phyloP scores from a whole-genome alignment of 495 filamentous ascomycete species.

The Daldinia vernicosa region DNA sequence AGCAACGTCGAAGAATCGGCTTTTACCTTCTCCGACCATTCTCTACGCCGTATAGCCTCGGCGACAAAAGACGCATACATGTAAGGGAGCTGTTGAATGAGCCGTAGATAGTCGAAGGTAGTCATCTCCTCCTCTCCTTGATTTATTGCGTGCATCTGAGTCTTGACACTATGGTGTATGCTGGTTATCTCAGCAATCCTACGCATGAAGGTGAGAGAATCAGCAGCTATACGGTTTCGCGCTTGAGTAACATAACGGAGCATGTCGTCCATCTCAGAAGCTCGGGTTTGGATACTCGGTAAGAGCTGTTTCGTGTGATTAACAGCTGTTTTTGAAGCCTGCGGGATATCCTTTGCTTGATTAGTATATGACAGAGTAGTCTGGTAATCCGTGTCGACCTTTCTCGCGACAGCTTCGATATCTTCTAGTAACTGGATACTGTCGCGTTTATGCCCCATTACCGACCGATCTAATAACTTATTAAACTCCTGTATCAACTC shows the following conservation, averaged over 20 bases:
- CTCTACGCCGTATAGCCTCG: constrained; percentile 83
- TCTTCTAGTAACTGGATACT: constrained; percentile 73
- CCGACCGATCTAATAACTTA: constrained; percentile 56
- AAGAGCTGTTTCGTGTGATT: constrained; percentile 86
- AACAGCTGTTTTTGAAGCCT: constrained; percentile 85
- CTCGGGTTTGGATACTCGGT: constrained; percentile 77
- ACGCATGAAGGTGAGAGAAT: constrained; percentile 76
- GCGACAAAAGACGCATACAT: constrained; percentile 88
- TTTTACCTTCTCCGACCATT: constrained; percentile 91
- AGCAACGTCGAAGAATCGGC: constrained; percentile 83
- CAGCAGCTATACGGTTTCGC: constrained; percentile 65
- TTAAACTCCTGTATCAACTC: constrained; percentile 60
- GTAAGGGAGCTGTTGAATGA: constrained; percentile 81
- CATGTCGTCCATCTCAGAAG: constrained; percentile 77
- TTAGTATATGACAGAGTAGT: constrained; percentile 74
- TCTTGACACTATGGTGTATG: constrained; percentile 71
- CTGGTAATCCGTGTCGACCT: constrained; percentile 87
- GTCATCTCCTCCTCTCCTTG: constrained; percentile 72
- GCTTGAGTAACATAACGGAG: constrained; percentile 70
- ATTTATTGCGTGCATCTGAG: constrained; percentile 74
- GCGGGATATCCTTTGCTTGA: constrained; percentile 75
- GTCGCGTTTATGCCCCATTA: constrained; percentile 52
- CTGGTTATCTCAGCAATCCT: constrained; percentile 80
- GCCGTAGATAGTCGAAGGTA: constrained; percentile 77
- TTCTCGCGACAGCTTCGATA: constrained; percentile 83